Base-by-base conservation (phyloP, 2,329 filamentous ascomycete genomes). In the Aspergillus tamarii region DNA sequence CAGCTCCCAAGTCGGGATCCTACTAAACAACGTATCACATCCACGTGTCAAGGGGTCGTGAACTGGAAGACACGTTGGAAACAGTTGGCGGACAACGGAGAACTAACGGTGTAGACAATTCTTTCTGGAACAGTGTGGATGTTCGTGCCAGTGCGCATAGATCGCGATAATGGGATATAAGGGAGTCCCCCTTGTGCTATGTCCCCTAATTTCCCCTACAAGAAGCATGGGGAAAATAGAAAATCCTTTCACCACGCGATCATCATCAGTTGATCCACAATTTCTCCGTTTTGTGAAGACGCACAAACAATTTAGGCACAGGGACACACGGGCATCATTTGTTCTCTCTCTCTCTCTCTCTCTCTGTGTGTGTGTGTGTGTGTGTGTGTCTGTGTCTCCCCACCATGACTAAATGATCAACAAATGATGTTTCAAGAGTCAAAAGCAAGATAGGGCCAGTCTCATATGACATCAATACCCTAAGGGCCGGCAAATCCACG, bases 371-470 rank as follows among this genome's bases (percentile, higher is more conserved):
- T 26, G 23, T 26, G 23, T 26, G 23, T 26, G 23, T 26, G 23
- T 26, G 23, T 26, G 23, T 26, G 23, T 26, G 23, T 26, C 2
- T 26, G 23, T 26, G 23, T 26, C 45, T 10, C 26, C 11, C n/a
- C n/a, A n/a, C 48, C 19, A 23, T 54, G 52, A 54, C 52, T 36
- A 16, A 54, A 21, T 54, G 52, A 54, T 54, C 52, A 54, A 26
- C 52, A 36, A 11, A 16, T 7, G 19, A 54, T 2, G 19, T 36
- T 36, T 12, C 30, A 55, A 55, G n/a, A 26, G 52, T 36, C n/a
- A 9, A 41, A 41, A 19, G 39, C 39, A 19, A 36, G 52, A 54
- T 23, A 54, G 52, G 52, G 19, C 46, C 21, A 54, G 19, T n/a
- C 30, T 10, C 30, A 39, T 9, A n/a, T 55, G n/a, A 55, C 28